Conservation (phyloP, 768 basidiomycete species). For the Suillus luteus region DNA sequence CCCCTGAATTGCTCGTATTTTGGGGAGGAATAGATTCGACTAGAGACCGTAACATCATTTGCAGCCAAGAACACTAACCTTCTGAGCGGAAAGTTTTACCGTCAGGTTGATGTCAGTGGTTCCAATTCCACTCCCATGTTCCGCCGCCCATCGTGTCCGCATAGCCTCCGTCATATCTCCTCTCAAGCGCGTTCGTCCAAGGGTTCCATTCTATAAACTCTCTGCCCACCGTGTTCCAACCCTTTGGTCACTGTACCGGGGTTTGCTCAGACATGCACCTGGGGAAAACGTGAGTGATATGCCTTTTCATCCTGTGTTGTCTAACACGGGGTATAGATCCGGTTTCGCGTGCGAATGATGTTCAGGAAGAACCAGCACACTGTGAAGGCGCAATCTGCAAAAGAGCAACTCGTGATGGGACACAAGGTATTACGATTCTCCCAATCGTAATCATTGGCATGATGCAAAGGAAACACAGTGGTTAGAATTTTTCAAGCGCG, state of each 20-base stretch:
- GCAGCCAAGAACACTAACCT: background rate
- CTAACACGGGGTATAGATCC: constrained; percentile 46
- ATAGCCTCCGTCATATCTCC: constrained; percentile 56
- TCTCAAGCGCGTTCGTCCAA: constrained; percentile 59
- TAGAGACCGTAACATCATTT: background rate
- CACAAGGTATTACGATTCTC: constrained; percentile 51
- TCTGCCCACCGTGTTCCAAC: constrained; percentile 77
- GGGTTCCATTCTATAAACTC: constrained; percentile 67
- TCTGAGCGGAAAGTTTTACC: background rate
- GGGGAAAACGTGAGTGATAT: constrained; percentile 48
- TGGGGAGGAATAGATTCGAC: background rate
- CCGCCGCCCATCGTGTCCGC: constrained; percentile 51
- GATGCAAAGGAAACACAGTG: constrained; percentile 43
- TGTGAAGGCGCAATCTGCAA: constrained; percentile 56
- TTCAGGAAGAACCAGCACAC: constrained; percentile 54
- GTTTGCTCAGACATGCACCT: constrained; percentile 58
- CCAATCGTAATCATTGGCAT: background rate
- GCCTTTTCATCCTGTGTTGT: background rate
- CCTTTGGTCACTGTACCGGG: constrained; percentile 74
- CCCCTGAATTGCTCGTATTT: background rate
- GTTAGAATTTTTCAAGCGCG: constrained; percentile 56
- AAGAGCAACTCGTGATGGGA: constrained; percentile 46
- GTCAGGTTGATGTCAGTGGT: constrained; percentile 14
- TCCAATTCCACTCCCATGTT: constrained; percentile 16
- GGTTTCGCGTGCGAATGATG: constrained; percentile 52